Evolutionary conservation across 805 yeast species (phyloP).

Genomic region (Pichia pseudocactophila): DNA sequence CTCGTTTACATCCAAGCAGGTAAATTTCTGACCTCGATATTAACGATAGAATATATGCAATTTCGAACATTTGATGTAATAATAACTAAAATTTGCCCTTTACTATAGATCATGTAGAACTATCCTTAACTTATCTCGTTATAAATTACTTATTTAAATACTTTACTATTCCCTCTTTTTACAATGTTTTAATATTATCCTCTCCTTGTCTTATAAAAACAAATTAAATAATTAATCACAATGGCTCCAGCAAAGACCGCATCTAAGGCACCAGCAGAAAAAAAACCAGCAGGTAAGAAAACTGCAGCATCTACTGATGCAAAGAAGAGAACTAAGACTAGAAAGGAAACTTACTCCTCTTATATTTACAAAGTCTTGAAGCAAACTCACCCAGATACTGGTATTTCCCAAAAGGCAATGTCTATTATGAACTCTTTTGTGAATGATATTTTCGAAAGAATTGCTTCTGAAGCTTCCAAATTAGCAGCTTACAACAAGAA

Average conservation of each 20-base stretch:
- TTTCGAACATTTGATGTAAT: no score
- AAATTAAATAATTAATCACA: slow-evolving; percentile 21
- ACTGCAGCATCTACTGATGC: slow-evolving; percentile 64
- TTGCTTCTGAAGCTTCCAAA: slow-evolving; percentile 96
- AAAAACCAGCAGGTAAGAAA: slow-evolving; percentile 88
- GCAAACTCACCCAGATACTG: slow-evolving; percentile 99
- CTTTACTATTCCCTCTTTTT: no score
- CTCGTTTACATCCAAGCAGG: slow-evolving; percentile 12
- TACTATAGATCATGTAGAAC: no score
- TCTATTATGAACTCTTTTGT: slow-evolving; percentile 98
- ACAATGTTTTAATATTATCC: no score
- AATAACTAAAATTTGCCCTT: no score
- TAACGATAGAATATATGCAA: neutral
- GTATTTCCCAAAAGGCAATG: slow-evolving; percentile 98
- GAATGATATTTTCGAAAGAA: slow-evolving; percentile 96
- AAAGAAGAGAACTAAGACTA: slow-evolving; percentile 89
- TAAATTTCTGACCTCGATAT: slow-evolving; percentile 15
- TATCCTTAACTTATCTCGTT: no score
- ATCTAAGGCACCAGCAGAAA: slow-evolving; percentile 95
- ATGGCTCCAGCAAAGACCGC: slow-evolving; percentile 68
- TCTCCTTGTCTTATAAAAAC: neutral
- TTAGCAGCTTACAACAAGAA: slow-evolving; percentile 98
- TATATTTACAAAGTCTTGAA: slow-evolving; percentile 97
- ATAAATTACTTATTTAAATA: no score
- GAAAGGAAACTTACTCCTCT: slow-evolving; percentile 97